phyloP scores from a whole-genome alignment of 2,329 filamentous ascomycete genomes.

The Fusarium sp. region DNA sequence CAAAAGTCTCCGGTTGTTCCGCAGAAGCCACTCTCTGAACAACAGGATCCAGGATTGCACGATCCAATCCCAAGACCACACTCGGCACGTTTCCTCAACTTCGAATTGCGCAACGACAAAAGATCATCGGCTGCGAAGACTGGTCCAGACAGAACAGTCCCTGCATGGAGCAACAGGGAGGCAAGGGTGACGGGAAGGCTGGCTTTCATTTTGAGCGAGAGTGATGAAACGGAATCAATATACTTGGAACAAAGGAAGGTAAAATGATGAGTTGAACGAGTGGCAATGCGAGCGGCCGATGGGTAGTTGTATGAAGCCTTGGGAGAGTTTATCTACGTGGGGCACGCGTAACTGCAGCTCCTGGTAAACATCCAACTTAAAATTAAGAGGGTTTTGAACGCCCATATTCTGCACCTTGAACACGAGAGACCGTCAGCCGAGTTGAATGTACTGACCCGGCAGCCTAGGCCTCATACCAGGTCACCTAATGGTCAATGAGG shows the following conservation, averaged over 20 bases:
- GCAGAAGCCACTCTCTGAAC: conserved; percentile 52
- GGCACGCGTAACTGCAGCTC: conserved; percentile 22
- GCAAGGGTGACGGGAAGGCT: conserved; percentile 18
- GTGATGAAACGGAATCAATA: neutral
- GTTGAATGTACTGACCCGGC: conserved; percentile 9
- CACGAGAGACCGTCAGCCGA: conserved; percentile 36
- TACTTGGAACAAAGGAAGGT: neutral
- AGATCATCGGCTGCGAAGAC: conserved; percentile 14
- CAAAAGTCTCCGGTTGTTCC: conserved; percentile 50
- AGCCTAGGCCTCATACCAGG: conserved; percentile 9
- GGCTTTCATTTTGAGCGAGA: conserved; percentile 31
- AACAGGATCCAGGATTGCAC: conserved; percentile 49
- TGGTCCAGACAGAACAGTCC: conserved; percentile 35
- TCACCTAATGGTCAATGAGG: neutral
- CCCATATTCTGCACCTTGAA: conserved; percentile 22
- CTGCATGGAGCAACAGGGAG: conserved; percentile 31
- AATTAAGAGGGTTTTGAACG: conserved; percentile 11
- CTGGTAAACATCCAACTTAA: neutral
- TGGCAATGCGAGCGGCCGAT: conserved; percentile 18
- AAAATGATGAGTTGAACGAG: conserved; percentile 13
- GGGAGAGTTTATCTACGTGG: conserved; percentile 40
- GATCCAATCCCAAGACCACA: conserved; percentile 52
- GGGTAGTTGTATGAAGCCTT: neutral
- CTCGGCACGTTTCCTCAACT: conserved; percentile 37
- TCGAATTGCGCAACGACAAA: conserved; percentile 23